Percentiles rank a stretch among this genome's conserved stretches.
These are phyloP conservation scores for Crithidia thermophila DNA, from an alignment of 208 protist species.

Conservation along the genomic window DNA sequence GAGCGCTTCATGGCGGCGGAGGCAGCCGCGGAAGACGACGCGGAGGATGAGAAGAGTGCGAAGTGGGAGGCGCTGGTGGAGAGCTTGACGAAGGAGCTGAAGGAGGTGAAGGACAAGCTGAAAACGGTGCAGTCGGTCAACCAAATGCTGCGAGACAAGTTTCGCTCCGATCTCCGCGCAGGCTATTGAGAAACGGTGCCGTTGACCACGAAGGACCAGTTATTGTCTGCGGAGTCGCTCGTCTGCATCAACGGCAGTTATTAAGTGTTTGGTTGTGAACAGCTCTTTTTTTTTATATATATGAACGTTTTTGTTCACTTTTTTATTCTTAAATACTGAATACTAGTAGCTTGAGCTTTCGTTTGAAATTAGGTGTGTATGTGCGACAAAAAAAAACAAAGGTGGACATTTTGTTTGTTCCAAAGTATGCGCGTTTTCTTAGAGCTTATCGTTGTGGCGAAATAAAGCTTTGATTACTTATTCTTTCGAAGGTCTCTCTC, in stretches of 20 bases:
- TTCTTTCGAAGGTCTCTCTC: too few species aligned
- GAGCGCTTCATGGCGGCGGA: constrained; percentile 1
- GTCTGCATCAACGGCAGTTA: too few species aligned
- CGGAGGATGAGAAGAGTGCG: not conserved
- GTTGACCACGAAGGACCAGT: too few species aligned
- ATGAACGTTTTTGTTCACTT: not conserved
- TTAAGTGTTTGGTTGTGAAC: not conserved
- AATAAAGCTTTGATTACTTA: too few species aligned
- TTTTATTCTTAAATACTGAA: too few species aligned
- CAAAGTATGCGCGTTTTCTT: too few species aligned
- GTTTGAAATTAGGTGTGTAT: too few species aligned
- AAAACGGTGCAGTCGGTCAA: constrained; percentile 18
- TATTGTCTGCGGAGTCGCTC: too few species aligned
- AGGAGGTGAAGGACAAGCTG: not conserved
- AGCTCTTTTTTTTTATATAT: constrained; percentile 1
- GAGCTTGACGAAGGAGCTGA: constrained; percentile 1
- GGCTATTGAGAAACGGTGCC: not conserved
- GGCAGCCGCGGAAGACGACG: not conserved
- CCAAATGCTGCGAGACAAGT: constrained; percentile 25
- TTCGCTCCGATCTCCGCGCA: constrained; percentile 13
- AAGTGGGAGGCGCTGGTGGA: constrained; percentile 9
- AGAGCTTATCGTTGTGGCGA: too few species aligned
- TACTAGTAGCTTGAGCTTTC: too few species aligned
- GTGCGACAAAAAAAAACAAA: too few species aligned
- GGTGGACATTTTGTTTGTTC: too few species aligned